These are phyloP conservation scores for Paramecium pentaurelia DNA, from an alignment of 73 alveolate genomes.

Conservation along the genomic window DNA sequence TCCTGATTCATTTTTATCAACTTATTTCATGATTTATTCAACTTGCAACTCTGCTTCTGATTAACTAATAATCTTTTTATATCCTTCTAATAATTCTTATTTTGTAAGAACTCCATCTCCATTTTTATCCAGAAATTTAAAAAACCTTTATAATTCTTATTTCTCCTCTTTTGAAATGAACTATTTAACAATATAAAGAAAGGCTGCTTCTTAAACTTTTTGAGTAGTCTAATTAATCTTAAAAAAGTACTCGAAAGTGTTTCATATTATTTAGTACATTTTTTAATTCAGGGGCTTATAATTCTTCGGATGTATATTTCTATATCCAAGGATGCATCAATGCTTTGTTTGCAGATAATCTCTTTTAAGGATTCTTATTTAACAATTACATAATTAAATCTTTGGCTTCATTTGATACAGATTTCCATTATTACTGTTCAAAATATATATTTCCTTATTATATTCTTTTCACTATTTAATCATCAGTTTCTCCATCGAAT, in stretches of 20 bases:
- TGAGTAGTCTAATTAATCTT: not conserved
- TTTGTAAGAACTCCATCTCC: conserved; percentile 66
- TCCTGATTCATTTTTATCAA: conserved; percentile 34
- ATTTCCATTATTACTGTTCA: conserved; percentile 57
- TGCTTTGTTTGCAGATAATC: conserved; percentile 78
- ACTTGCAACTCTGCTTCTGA: conserved; percentile 63
- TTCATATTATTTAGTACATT: conserved; percentile 45
- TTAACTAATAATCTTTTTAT: conserved; percentile 36
- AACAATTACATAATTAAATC: conserved; percentile 75
- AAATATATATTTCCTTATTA: conserved; percentile 5
- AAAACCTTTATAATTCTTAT: conserved; percentile 5
- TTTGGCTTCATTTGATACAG: conserved; percentile 75
- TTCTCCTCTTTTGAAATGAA: conserved; percentile 58
- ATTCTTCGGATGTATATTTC: not conserved
- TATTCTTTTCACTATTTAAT: conserved; percentile 37
- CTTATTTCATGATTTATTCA: conserved; percentile 66
- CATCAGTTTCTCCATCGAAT: conserved; percentile 57
- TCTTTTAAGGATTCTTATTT: conserved; percentile 60
- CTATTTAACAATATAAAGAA: conserved; percentile 44
- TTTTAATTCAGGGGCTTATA: conserved; percentile 10
- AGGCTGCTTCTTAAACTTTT: conserved; percentile 53
- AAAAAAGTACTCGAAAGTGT: conserved; percentile 31
- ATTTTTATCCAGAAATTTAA: conserved; percentile 53
- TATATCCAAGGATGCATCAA: conserved; percentile 72
- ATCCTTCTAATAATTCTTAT: conserved; percentile 72